Evolutionary conservation across 139 green algal species (phyloP).

Genomic region (Pleodorina starrii): DNA sequence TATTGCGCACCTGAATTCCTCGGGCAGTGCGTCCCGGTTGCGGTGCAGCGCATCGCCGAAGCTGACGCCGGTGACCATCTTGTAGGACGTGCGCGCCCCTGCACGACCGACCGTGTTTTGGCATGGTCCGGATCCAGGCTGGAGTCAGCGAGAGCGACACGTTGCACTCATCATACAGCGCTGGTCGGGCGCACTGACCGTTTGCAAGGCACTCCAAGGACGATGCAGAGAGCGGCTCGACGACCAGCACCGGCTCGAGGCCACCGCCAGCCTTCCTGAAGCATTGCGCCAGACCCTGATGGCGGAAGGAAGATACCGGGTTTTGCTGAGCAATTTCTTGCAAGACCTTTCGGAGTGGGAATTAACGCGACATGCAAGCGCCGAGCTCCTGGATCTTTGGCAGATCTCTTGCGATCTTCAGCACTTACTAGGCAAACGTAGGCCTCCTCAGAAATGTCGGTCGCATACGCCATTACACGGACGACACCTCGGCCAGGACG

Average conservation of each 20-base stretch:
- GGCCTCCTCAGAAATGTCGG: conserved; percentile 7
- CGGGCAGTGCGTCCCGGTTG: conserved; percentile 71
- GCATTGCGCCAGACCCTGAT: conserved; percentile 89
- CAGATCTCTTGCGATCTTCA: background rate
- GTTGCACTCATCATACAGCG: no score
- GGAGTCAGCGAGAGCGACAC: background rate
- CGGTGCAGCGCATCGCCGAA: conserved; percentile 72
- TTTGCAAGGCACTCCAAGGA: conserved; percentile 89
- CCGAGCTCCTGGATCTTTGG: background rate
- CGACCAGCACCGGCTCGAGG: conserved; percentile 79
- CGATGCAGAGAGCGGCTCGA: conserved; percentile 89
- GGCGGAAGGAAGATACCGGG: no score
- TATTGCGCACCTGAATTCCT: conserved; percentile 65
- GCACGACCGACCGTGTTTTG: no score
- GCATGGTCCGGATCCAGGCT: background rate
- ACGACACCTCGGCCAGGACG: background rate
- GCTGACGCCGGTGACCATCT: conserved; percentile 73
- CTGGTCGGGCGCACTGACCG: conserved; percentile 65
- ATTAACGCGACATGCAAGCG: background rate
- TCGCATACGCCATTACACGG: background rate
- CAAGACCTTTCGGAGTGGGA: conserved; percentile 9
- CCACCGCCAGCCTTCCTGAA: conserved; percentile 84
- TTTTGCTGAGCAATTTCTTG: no score
- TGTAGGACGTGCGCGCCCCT: conserved; percentile 89
- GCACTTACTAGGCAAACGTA: conserved; percentile 38